Conservation (phyloP, 2,329 filamentous ascomycete species). For the Neodidymelliopsis sp. region DNA sequence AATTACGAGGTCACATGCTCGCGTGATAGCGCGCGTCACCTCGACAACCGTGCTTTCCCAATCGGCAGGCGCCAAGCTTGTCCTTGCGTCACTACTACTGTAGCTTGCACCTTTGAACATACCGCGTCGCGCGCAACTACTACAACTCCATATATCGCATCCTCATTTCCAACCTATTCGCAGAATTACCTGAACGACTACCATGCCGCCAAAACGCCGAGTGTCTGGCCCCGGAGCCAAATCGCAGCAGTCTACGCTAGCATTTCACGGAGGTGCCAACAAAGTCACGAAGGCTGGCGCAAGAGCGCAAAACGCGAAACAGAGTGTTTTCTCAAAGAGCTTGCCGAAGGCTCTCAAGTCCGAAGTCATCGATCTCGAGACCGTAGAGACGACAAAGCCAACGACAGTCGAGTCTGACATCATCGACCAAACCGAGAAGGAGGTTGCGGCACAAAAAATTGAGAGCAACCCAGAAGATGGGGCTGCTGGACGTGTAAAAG, state of each 20-base stretch:
- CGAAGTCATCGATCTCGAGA: constrained; percentile 30
- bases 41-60: constrained; percentile 7
- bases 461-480: constrained; percentile 54
- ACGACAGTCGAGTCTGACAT: constrained; percentile 52
- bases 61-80: constrained; percentile 27
- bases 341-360: constrained; percentile 38
- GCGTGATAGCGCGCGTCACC: constrained; percentile 17
- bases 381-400: constrained; percentile 35
- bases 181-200: neutral
- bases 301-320: constrained; percentile 47
- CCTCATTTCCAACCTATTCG: neutral
- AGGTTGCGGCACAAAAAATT: constrained; percentile 35
- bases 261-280: constrained; percentile 64
- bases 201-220: constrained; percentile 57
- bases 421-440: constrained; percentile 48
- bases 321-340: constrained; percentile 48
- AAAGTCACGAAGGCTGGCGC: constrained; percentile 65
- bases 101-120: constrained; percentile 18
- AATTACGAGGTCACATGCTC: constrained; percentile 11
- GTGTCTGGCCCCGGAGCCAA: constrained; percentile 54
- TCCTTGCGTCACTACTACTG: constrained; percentile 32
- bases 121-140: constrained; percentile 18
- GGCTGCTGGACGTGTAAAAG: constrained; percentile 69
- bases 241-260: constrained; percentile 67
- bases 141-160: constrained; percentile 2